Evolutionary conservation across 2,329 filamentous ascomycete genomes (phyloP), one percentile per base, ranked within the genome.

Genomic region (Neurospora sp.): DNA sequence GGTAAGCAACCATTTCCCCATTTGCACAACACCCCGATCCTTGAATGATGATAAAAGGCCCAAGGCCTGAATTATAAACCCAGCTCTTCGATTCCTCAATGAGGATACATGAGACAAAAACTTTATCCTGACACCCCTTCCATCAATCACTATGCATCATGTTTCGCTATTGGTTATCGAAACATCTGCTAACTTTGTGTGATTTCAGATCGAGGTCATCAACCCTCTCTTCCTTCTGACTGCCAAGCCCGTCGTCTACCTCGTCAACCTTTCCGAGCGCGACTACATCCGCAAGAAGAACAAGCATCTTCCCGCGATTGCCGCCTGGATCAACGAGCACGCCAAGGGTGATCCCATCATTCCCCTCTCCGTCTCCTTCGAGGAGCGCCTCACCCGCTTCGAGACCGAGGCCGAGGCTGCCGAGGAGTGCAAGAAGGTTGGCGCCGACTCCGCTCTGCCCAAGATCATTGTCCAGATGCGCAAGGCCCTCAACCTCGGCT

Each of bases 231-330:
- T 97, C 84, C 90, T 99, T 71, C 88, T 99, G 71, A 93, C 93
- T 43, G 96, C 96, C 74, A 99, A 99, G 85, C 95, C 96, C 3
- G 94, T 97, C 70, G 95, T 99, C 75, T 98, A 93, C 84, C 87
- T 99, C 62, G 92, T 98, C 84, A 99, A 99, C 84, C 84, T 99
- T 72, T 97, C 93, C 73, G 96, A 99, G 85, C 94, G 90, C 82
- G 96, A 99, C 82, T 99, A 94, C 81, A 90, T 97, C 78, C 91
- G 96, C 78, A 96, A 98, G 85, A 99, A 98, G 91, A 99, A 99
- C 89, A 99, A 99, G 90, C 90, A 99, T 83, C 88, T 99, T 70
- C 88, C 92, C 75, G 96, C 95, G 84, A 90, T 98, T 75, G 93
- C 92, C 72, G 92, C 96, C 80, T 99, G 96, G 96, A 90, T 97